A percentile compares a stretch with the other conserved stretches of the same genome.
Conservation (phyloP, 1,139 yeast species). For the Candida buenavistaensis region DNA sequence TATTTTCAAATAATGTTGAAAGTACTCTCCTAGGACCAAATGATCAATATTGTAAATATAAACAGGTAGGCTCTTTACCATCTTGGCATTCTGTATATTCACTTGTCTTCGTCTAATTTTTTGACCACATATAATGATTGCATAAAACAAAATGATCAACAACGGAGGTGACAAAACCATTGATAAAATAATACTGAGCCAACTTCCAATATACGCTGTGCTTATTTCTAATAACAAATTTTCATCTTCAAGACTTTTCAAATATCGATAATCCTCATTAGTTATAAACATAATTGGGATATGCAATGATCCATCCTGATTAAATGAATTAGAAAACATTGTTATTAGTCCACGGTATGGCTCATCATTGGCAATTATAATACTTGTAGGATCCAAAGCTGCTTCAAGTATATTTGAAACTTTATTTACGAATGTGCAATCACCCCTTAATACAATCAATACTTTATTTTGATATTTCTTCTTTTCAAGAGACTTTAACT, state of each 20-base stretch:
- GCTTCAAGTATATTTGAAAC: constrained; percentile 32
- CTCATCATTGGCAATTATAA: constrained; percentile 44
- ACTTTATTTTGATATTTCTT: constrained; percentile 22
- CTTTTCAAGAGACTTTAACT: constrained; percentile 8
- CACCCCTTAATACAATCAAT: constrained; percentile 39
- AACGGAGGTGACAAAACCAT: constrained; percentile 48
- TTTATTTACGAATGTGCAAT: constrained; percentile 45
- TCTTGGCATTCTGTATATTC: constrained; percentile 30
- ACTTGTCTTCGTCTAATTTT: constrained; percentile 27
- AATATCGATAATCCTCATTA: constrained; percentile 33
- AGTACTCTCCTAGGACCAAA: constrained; percentile 27
- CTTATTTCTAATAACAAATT: constrained; percentile 21
- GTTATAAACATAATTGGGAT: constrained; percentile 43
- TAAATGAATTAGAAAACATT: constrained; percentile 43
- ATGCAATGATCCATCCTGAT: constrained; percentile 34
- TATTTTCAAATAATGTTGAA: constrained; percentile 28
- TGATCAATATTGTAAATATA: constrained; percentile 40
- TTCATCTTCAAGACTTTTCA: constrained; percentile 15
- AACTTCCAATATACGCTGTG: constrained; percentile 41
- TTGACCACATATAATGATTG: constrained; percentile 33
- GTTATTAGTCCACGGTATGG: constrained; percentile 41
- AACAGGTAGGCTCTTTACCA: constrained; percentile 40
- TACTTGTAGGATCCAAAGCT: constrained; percentile 30
- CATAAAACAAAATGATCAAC: constrained; percentile 37
- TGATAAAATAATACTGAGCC: constrained; percentile 40